Evolutionary conservation across 257 asterid genomes (phyloP).

Genomic region (Przewalskia tangutica): DNA sequence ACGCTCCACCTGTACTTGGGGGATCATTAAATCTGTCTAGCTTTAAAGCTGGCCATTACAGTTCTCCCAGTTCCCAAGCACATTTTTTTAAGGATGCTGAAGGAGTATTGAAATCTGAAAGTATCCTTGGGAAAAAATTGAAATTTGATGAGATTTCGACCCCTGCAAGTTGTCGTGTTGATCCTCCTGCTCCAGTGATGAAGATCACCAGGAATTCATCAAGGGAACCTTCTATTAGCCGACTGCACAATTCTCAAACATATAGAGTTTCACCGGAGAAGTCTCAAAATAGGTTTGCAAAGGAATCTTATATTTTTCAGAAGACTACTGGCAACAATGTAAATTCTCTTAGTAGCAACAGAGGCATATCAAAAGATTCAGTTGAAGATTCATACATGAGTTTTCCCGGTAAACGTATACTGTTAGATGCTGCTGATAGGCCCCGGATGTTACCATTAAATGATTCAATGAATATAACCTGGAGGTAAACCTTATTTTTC

Average conservation of each 20-base stretch:
- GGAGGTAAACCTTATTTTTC: slow-evolving; percentile 26
- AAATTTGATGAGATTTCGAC: slow-evolving; percentile 9
- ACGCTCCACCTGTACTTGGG: slow-evolving; percentile 9
- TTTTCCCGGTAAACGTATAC: slow-evolving; percentile 5
- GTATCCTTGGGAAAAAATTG: slow-evolving; percentile 14
- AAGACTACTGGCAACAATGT: slow-evolving; percentile 12
- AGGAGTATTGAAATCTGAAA: slow-evolving; percentile 12
- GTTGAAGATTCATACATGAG: slow-evolving; percentile 9
- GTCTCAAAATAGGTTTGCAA: slow-evolving; percentile 11
- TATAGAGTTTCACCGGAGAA: slow-evolving; percentile 8
- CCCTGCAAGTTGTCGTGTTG: slow-evolving; percentile 2
- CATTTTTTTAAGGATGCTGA: slow-evolving; percentile 16
- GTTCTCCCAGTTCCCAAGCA: slow-evolving; percentile 11
- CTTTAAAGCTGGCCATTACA: slow-evolving; percentile 7
- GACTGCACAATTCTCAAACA: slow-evolving; percentile 7
- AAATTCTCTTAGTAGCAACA: slow-evolving; percentile 13
- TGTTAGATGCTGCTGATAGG: slow-evolving; percentile 4
- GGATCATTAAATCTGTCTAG: slow-evolving; percentile 7
- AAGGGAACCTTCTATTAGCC: slow-evolving; percentile 9
- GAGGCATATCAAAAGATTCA: slow-evolving; percentile 9
- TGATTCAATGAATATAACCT: slow-evolving; percentile 24
- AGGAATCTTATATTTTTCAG: slow-evolving; percentile 4
- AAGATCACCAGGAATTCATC: slow-evolving; percentile 10
- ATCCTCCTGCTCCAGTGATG: slow-evolving; percentile 13
- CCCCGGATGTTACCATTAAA: slow-evolving; percentile 8